Evolutionary conservation across 495 filamentous ascomycete genomes (phyloP).

Genomic region (Alectoria sarmentosa): DNA sequence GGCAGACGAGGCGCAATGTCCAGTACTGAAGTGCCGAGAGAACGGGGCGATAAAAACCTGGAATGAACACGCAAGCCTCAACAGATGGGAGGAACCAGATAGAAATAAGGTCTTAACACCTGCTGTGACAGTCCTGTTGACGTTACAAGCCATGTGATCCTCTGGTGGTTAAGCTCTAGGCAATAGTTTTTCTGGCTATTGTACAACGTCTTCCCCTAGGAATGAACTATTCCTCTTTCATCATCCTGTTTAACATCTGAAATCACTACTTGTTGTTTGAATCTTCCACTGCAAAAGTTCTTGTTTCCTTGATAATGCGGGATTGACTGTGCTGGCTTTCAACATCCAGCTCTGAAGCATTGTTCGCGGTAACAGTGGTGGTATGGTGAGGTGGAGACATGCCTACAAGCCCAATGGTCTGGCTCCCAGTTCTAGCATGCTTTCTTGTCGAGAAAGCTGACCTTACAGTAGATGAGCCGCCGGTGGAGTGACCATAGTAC

Average conservation of each 20-base stretch:
- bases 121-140: neutral
- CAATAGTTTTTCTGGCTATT: neutral
- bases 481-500: neutral
- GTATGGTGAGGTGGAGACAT: neutral
- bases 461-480: neutral
- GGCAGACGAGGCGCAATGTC: no score
- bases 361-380: slow-evolving; percentile 1
- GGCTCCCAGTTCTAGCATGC: neutral
- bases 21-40: no score
- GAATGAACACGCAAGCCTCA: no score
- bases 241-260: neutral
- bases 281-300: slow-evolving; percentile 1
- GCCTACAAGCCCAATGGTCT: neutral
- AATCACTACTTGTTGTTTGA: neutral
- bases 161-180: neutral
- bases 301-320: slow-evolving; percentile 9
- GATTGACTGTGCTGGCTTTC: slow-evolving; percentile 7
- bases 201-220: neutral
- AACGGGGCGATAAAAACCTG: no score
- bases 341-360: neutral
- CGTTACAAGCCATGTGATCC: neutral
- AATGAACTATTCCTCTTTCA: neutral
- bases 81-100: no score
- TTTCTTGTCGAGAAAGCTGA: neutral
- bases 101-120: no score